Percentiles rank a stretch among this genome's conserved stretches.
Conservation (phyloP, 2,329 filamentous ascomycete genomes). For the Stagonosporopsis cucurbitacearum region DNA sequence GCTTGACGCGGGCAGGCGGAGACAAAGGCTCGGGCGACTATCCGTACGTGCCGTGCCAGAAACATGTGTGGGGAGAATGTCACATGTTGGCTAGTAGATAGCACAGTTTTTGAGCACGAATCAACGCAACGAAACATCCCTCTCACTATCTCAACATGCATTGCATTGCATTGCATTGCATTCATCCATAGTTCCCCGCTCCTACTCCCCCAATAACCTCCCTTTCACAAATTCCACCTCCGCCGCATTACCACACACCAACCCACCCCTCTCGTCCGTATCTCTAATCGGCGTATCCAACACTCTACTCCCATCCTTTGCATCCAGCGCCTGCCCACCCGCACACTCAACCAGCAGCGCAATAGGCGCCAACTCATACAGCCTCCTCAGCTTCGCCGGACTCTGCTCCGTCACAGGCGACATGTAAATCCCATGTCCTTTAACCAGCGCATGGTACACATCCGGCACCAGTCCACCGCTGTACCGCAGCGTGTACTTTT, state of each 20-base stretch:
- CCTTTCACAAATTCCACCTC: slow-evolving; percentile 35
- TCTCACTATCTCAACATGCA: not conserved
- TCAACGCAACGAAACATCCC: not conserved
- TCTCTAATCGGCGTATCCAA: slow-evolving; percentile 30
- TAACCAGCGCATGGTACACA: slow-evolving; percentile 64
- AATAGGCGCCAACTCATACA: slow-evolving; percentile 68
- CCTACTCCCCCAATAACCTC: slow-evolving; percentile 2
- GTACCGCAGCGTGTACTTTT: slow-evolving; percentile 66
- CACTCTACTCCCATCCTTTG: slow-evolving; percentile 39
- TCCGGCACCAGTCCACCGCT: slow-evolving; percentile 68
- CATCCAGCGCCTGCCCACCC: slow-evolving; percentile 63
- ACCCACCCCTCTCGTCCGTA: slow-evolving; percentile 42
- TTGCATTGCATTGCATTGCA: not conserved
- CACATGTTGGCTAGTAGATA: not conserved
- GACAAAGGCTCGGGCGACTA: too few relatives aligned
- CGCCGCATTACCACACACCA: slow-evolving; percentile 40
- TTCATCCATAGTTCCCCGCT: not conserved
- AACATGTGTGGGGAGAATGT: not conserved
- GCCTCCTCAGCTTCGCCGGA: slow-evolving; percentile 63
- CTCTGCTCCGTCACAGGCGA: slow-evolving; percentile 61
- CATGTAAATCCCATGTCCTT: slow-evolving; percentile 67
- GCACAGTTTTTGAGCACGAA: not conserved
- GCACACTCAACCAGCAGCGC: slow-evolving; percentile 67
- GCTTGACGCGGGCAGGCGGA: too few relatives aligned
- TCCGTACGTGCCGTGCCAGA: too few relatives aligned